Conservation (phyloP, 2,329 filamentous ascomycete genomes). For the Stachybotrys echinatus region DNA sequence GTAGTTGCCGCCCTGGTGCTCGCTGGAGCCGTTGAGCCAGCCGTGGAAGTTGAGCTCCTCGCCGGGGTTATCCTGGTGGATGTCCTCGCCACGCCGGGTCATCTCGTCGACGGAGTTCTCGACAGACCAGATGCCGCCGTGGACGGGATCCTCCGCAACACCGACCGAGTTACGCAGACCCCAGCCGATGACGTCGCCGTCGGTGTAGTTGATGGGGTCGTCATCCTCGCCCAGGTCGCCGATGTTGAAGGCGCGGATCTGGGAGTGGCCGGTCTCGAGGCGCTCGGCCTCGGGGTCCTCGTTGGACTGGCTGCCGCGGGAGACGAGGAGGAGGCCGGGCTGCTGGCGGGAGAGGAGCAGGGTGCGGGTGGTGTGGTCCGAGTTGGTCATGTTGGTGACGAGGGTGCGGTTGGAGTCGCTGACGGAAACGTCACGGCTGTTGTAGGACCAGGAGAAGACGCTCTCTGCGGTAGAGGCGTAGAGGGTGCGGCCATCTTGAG, state of each 20-base stretch:
- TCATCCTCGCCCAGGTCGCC: conserved; percentile 18
- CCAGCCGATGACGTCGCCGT: conserved; percentile 54
- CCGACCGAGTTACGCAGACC: conserved; percentile 70
- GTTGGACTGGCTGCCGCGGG: conserved; percentile 59
- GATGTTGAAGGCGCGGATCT: conserved; percentile 56
- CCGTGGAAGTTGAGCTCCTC: conserved; percentile 73
- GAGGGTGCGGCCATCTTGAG: conserved; percentile 44
- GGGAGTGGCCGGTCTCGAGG: conserved; percentile 53
- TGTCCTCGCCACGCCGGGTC: conserved; percentile 49
- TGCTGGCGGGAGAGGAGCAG: conserved; percentile 53
- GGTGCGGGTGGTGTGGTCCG: conserved; percentile 62
- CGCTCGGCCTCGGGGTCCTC: conserved; percentile 51
- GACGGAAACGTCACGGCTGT: conserved; percentile 44
- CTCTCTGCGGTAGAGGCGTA: conserved; percentile 52
- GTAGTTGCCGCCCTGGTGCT: conserved; percentile 47
- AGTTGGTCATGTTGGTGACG: conserved; percentile 56
- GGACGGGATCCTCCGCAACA: conserved; percentile 54
- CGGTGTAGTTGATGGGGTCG: conserved; percentile 36
- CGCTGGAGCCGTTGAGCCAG: conserved; percentile 35
- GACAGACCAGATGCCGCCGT: conserved; percentile 52
- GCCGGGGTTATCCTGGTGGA: conserved; percentile 64
- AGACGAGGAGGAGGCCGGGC: conserved; percentile 57
- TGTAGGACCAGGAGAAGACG: conserved; percentile 63
- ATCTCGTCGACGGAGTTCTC: conserved; percentile 69
- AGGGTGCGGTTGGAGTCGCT: conserved; percentile 39